A percentile compares a stretch with the other conserved stretches of the same genome.
Conservation (phyloP, 768 basidiomycete genomes). For the Favolaschia claudopus region DNA sequence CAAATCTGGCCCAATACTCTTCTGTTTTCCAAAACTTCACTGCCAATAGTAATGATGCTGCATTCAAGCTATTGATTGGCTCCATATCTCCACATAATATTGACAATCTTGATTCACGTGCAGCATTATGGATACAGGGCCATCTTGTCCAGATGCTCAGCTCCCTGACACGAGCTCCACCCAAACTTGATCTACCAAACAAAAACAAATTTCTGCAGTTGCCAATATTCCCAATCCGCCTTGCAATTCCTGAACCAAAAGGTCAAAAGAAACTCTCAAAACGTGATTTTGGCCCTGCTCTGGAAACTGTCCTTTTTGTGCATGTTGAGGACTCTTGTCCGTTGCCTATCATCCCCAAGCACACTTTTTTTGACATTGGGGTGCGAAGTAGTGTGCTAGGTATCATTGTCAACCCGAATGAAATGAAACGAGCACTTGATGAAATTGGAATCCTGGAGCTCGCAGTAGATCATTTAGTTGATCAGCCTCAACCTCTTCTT, state of each 20-base stretch:
- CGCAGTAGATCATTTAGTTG: conserved; percentile 12
- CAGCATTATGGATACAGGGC: conserved; percentile 17
- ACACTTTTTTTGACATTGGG: conserved; percentile 26
- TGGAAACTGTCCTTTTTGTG: conserved; percentile 11
- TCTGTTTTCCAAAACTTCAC: not conserved
- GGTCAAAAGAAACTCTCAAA: conserved; percentile 4
- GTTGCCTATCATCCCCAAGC: conserved; percentile 12
- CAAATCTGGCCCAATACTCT: conserved; percentile 5
- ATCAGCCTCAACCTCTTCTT: conserved; percentile 17
- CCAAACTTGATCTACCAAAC: not conserved
- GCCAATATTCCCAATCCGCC: conserved; percentile 28
- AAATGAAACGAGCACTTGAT: conserved; percentile 2
- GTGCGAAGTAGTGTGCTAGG: conserved; percentile 9
- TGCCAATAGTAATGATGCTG: not conserved
- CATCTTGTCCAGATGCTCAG: conserved; percentile 18
- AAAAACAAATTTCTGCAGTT: conserved; percentile 14
- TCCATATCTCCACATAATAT: conserved; percentile 6
- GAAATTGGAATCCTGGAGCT: conserved; percentile 27
- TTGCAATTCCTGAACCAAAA: not conserved
- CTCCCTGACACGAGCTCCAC: not conserved
- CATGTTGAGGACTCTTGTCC: conserved; percentile 24
- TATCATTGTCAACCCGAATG: not conserved
- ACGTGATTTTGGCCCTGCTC: conserved; percentile 5
- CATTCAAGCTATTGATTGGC: conserved; percentile 11
- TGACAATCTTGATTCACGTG: not conserved